Evolutionary conservation across 345 rosid genomes (phyloP), one percentile per base, ranked within the genome.

Genomic region (Gossypium ekmanianum): DNA sequence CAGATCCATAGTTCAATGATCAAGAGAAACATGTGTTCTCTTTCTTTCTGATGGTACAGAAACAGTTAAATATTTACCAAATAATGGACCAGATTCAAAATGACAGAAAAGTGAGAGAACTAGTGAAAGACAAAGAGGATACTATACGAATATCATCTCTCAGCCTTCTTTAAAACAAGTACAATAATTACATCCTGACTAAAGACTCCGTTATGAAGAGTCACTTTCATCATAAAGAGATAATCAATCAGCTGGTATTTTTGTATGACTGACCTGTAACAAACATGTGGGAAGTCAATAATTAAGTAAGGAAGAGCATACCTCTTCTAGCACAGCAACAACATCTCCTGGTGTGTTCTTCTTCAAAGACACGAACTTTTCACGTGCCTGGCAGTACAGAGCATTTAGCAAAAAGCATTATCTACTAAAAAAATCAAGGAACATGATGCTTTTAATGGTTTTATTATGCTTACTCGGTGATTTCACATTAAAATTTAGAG

Each of bases 291-390:
- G 24, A 68, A 73, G 61, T 71, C 11, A 43, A 78, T 16, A 45
- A 18, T 47, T 26, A 3, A 2, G 41, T 26, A 2, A 2, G 41
- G 55, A 48, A 81, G 17, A 58, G 52, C 34, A 52, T 88, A 91
- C 98, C 97, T 93, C 98, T 85, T 93, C 98, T 63, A 91, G 79
- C 77, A 85, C 92, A 18, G 89, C 91, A 85, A 93, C 82, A 79
- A 91, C 76, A 65, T 93, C 97, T 71, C 81, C 91, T 56, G 84
- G 83, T 39, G 95, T 81, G 81, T 79, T 93, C 87, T 87, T 93
- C 85, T 90, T 93, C 83, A 91, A 85, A 29, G 98, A 90, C 29
- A 88, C 90, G 85, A 86, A 90, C 81, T 88, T 93, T 73, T 93
- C 97, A 7, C 97, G 94, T 51, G 98, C 94, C 97, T 93, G 83